These are phyloP conservation scores for Aegilops bicornis DNA, from an alignment of 176 grass and related monocot genomes.

Conservation along the genomic window DNA sequence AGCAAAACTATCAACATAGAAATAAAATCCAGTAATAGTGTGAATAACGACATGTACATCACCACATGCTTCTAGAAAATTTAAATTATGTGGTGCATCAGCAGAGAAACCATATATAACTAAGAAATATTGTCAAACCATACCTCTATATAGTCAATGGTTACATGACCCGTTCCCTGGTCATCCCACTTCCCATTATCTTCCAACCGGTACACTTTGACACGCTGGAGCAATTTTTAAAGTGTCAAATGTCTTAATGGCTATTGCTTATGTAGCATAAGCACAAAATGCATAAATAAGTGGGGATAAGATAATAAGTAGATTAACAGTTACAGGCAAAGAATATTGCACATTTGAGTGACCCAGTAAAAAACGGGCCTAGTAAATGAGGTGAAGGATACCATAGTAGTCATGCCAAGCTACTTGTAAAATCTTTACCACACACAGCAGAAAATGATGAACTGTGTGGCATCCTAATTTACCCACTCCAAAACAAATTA, in stretches of 20 bases:
- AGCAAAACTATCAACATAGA: conserved; percentile 12
- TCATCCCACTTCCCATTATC: conserved; percentile 74
- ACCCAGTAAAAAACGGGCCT: neutral
- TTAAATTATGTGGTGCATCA: conserved; percentile 16
- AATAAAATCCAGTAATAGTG: neutral
- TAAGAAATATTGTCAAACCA: neutral
- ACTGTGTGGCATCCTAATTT: neutral
- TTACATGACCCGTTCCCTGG: conserved; percentile 76
- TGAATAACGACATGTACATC: conserved; percentile 3
- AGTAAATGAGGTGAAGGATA: conserved; percentile 6
- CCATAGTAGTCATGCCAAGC: neutral
- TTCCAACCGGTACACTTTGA: conserved; percentile 62
- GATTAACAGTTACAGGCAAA: conserved; percentile 22
- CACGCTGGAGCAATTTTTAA: conserved; percentile 59
- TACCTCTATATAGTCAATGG: conserved; percentile 78
- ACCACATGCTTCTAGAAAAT: conserved; percentile 26
- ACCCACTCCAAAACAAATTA: neutral
- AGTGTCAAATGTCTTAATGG: conserved; percentile 16
- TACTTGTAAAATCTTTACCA: neutral
- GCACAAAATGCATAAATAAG: conserved; percentile 14
- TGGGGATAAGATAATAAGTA: neutral
- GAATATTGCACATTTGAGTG: neutral
- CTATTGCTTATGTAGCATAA: neutral
- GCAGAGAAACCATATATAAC: conserved; percentile 7
- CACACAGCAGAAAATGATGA: neutral